Conservation (phyloP, 768 basidiomycete genomes). For the Tricholoma furcatifolium region DNA sequence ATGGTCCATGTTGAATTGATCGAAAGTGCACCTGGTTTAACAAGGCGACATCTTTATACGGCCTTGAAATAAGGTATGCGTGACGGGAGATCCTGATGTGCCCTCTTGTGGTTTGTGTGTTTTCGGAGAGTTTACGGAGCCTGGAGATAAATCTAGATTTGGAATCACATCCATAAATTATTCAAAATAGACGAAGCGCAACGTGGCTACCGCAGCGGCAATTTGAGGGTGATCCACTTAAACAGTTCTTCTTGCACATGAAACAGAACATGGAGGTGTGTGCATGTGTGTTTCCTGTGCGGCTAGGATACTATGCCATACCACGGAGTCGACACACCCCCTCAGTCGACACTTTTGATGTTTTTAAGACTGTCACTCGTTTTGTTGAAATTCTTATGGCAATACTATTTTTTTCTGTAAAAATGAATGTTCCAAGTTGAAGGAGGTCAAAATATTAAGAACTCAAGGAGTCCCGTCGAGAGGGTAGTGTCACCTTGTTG, state of each 20-base stretch:
- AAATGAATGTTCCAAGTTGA: too few species aligned
- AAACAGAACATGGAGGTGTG: background rate
- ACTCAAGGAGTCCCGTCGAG: too few species aligned
- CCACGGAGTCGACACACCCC: too few species aligned
- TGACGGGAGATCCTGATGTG: conserved; percentile 25
- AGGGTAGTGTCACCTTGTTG: too few species aligned
- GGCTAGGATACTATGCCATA: too few species aligned
- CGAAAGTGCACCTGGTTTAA: conserved; percentile 11
- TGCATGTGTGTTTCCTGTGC: conserved; percentile 15
- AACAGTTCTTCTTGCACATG: conserved; percentile 4
- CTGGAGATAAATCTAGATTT: conserved; percentile 19
- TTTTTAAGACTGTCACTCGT: too few species aligned
- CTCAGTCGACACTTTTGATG: too few species aligned
- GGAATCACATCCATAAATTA: conserved; percentile 7
- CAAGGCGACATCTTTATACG: conserved; percentile 20
- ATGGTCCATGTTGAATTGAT: conserved; percentile 18
- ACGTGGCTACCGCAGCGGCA: conserved; percentile 5
- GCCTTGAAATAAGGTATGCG: conserved; percentile 23
- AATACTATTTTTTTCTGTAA: too few species aligned
- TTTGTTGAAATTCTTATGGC: too few species aligned
- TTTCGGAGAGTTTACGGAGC: conserved; percentile 42
- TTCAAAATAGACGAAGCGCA: conserved; percentile 15
- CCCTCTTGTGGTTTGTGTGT: conserved; percentile 20
- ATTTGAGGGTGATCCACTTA: conserved; percentile 2
- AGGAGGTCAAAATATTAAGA: too few species aligned